phyloP scores from a whole-genome alignment of 2,329 filamentous ascomycete species.

The Pyrenophora teres region DNA sequence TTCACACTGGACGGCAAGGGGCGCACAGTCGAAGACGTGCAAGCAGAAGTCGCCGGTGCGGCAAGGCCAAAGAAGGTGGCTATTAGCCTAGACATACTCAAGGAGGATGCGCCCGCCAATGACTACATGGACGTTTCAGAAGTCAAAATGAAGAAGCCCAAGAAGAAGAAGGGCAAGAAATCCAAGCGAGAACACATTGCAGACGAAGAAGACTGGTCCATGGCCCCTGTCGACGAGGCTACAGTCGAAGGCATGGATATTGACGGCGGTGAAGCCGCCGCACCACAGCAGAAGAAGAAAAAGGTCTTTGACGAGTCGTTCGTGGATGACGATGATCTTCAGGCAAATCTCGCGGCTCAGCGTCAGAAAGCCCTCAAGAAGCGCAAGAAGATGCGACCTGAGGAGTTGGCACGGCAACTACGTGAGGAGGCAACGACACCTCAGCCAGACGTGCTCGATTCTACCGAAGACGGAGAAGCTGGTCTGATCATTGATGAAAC shows the following conservation, averaged over 20 bases:
- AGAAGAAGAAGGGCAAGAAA: constrained; percentile 42
- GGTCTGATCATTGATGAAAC: constrained; percentile 95
- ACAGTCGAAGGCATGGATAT: constrained; percentile 68
- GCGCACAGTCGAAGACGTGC: constrained; percentile 64
- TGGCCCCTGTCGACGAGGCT: constrained; percentile 41
- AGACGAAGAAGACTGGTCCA: constrained; percentile 64
- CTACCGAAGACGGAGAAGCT: constrained; percentile 62
- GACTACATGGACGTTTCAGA: constrained; percentile 88
- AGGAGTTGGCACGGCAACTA: constrained; percentile 83
- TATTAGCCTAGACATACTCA: constrained; percentile 74
- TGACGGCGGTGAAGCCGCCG: constrained; percentile 55
- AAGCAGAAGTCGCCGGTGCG: constrained; percentile 60
- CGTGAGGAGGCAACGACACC: constrained; percentile 63
- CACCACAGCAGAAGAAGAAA: constrained; percentile 61
- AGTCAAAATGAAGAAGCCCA: constrained; percentile 79
- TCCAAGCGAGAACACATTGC: constrained; percentile 47
- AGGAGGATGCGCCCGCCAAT: constrained; percentile 70
- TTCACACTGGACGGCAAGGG: constrained; percentile 87
- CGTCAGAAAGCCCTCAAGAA: constrained; percentile 85
- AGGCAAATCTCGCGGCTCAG: constrained; percentile 82
- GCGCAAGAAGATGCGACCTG: constrained; percentile 82
- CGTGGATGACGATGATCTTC: constrained; percentile 90
- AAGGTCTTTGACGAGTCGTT: constrained; percentile 70
- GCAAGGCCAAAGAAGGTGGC: constrained; percentile 66
- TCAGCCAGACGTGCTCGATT: constrained; percentile 57